Evolutionary conservation across 371 early-diverging fungal genomes (phyloP), one percentile per base, ranked within the genome.

Genomic region (Nematocida minor): DNA sequence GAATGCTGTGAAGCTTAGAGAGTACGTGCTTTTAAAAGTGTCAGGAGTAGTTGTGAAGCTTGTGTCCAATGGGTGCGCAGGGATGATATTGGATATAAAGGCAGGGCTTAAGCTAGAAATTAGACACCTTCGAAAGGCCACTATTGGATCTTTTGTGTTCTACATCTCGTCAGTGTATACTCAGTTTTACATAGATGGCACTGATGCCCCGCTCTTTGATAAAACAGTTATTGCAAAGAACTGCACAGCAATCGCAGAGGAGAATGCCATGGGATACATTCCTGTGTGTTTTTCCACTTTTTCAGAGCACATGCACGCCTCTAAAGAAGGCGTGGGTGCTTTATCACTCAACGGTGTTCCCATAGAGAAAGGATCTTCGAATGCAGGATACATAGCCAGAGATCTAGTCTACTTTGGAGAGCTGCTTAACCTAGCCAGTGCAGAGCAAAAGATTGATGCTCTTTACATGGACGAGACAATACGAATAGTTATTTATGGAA

Each of bases 141-240:
- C 32, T 9, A 55, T 83, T 20, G 77, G 67, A 18, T 47, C 55
- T 11, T 69, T 64, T 60, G 74, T 34, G 18, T 79, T 82, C 47
- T 83, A 80, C 51, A 41, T 84, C 25, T 84, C 84, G 38, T 80
- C 84, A 16, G 74, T 84, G 6, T 84, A 80, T 57, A 84, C 84
- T 49, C 80, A 82, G 66, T 62, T 46, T 54, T 74, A 32, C 55
- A 25, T 51, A 4, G 55, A 63, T 18, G 18, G 29, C 32, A n/a
- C 36, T 4, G n/a, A 7, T n/a, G 34, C 22, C 11, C 47, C 40
- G 20, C 79, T 25, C n/a, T 29, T 41, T 22, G 77, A 74, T 32
- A 42, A 42, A 2, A 7, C 7, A n/a, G 31, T 53, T 41, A 27
- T 74, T 11, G 20, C 60, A 47, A 34, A 29, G 11, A n/a, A 34